Conservation (phyloP, 2,329 filamentous ascomycete genomes). For the Neonectria ditissima region DNA sequence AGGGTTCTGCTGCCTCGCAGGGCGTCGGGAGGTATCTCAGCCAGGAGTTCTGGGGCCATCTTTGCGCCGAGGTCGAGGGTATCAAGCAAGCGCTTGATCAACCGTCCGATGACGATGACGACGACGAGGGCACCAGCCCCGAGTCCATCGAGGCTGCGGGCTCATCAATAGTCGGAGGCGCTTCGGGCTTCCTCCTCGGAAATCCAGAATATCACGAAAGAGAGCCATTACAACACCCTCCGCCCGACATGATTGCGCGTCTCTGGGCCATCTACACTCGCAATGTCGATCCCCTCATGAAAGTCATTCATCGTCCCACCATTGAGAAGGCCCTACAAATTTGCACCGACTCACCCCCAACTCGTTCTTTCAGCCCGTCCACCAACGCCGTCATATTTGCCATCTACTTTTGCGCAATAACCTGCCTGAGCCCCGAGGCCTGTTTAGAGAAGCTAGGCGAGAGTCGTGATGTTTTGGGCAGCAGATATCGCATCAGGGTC, state of each 20-base stretch:
- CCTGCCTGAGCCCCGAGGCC: conserved; percentile 47
- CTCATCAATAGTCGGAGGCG: conserved; percentile 36
- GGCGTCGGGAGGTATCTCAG: conserved; percentile 54
- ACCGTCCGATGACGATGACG: conserved; percentile 55
- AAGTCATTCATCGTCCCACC: conserved; percentile 59
- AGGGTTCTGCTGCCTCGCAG: conserved; percentile 26
- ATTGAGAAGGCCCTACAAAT: conserved; percentile 45
- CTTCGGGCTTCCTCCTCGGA: conserved; percentile 46
- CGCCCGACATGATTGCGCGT: conserved; percentile 52
- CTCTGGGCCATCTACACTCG: conserved; percentile 52
- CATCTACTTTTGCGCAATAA: conserved; percentile 57
- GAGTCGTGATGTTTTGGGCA: conserved; percentile 48
- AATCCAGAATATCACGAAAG: conserved; percentile 40
- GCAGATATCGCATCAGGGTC: conserved; percentile 48
- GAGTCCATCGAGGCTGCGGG: conserved; percentile 41
- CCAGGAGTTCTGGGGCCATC: conserved; percentile 58
- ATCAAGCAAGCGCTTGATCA: conserved; percentile 58
- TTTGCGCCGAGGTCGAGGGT: conserved; percentile 59
- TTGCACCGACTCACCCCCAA: conserved; percentile 40
- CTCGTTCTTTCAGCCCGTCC: conserved; percentile 33
- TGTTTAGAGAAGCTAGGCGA: conserved; percentile 51
- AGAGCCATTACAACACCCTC: conserved; percentile 48
- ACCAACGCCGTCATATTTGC: conserved; percentile 55
- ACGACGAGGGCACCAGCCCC: conserved; percentile 49
- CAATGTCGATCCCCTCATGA: conserved; percentile 58